Conservation (phyloP, 768 basidiomycete species). For the Boletellus emodensis region DNA sequence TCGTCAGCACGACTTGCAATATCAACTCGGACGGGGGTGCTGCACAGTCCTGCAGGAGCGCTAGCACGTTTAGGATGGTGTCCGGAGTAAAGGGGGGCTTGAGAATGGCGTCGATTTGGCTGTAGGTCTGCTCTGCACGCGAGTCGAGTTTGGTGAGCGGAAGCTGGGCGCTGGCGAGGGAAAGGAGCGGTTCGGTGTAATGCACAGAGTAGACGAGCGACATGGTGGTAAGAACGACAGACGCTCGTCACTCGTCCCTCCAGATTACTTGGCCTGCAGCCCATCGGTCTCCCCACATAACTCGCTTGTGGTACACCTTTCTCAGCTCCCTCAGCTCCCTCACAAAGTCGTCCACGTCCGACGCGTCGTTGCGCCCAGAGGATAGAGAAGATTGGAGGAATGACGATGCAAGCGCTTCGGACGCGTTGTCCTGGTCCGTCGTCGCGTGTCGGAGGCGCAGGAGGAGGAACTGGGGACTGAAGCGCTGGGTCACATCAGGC, state of each 20-base stretch:
- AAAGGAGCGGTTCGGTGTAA: conserved; percentile 25
- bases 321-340: conserved; percentile 82
- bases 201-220: conserved; percentile 22
- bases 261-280: conserved; percentile 79
- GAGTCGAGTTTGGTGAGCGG: conserved; percentile 7
- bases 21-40: conserved; percentile 4
- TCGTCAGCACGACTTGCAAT: conserved; percentile 40
- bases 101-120: conserved; percentile 18
- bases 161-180: conserved; percentile 11
- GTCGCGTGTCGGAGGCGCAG: conserved; percentile 85
- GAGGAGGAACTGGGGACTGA: conserved; percentile 82
- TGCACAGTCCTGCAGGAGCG: conserved; percentile 15
- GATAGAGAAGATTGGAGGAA: conserved; percentile 66
- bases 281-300: conserved; percentile 90
- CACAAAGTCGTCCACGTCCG: conserved; percentile 82
- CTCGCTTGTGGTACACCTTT: conserved; percentile 90
- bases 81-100: conserved; percentile 17
- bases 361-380: conserved; percentile 22
- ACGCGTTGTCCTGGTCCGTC: conserved; percentile 85
- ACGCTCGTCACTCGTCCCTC: conserved; percentile 51
- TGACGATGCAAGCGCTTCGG: conserved; percentile 77
- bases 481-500: conserved; percentile 49
- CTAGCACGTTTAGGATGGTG: conserved; percentile 14
- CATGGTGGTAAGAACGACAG: conserved; percentile 12
- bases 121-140: conserved; percentile 7